These are phyloP conservation scores for Crucibulum laeve DNA, from an alignment of 768 basidiomycete species.

Conservation along the genomic window DNA sequence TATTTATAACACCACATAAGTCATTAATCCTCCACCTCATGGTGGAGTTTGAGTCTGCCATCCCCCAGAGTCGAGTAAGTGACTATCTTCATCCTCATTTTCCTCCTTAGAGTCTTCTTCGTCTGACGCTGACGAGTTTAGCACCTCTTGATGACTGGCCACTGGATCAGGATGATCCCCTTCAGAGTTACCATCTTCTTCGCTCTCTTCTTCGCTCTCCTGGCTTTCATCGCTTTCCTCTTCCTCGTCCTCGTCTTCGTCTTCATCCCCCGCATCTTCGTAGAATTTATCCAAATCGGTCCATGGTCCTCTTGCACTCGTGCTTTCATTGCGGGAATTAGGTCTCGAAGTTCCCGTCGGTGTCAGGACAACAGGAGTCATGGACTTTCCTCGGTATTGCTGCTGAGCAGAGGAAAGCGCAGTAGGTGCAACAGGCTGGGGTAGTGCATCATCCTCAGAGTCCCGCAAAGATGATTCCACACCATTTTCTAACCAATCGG, in stretches of 20 bases:
- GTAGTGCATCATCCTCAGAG: constrained; percentile 46
- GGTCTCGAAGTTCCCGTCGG: constrained; percentile 46
- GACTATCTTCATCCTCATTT: too few relatives aligned
- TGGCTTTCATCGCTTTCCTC: constrained; percentile 24
- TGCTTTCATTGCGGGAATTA: constrained; percentile 27
- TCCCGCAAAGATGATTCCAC: constrained; percentile 78
- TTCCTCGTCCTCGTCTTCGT: constrained; percentile 20
- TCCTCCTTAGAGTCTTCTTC: too few relatives aligned
- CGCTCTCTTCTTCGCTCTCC: constrained; percentile 25
- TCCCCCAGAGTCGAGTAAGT: too few relatives aligned
- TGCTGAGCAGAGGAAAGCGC: constrained; percentile 33
- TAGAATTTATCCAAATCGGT: constrained; percentile 79
- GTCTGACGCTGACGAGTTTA: too few relatives aligned
- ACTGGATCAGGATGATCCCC: constrained; percentile 12
- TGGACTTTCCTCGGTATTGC: constrained; percentile 21
- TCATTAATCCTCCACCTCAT: too few relatives aligned
- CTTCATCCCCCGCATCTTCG: constrained; percentile 36
- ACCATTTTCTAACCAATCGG: constrained; percentile 87
- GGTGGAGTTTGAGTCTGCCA: too few relatives aligned
- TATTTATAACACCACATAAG: too few relatives aligned
- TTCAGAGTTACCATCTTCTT: constrained; percentile 17
- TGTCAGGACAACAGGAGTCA: constrained; percentile 52
- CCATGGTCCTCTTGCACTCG: constrained; percentile 35
- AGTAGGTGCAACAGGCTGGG: constrained; percentile 25
- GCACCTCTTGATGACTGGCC: constrained; percentile 10